A percentile compares a stretch with the other conserved stretches of the same genome.
Conservation (phyloP, 352 stramenopile species). For the Phytophthora foliorum region DNA sequence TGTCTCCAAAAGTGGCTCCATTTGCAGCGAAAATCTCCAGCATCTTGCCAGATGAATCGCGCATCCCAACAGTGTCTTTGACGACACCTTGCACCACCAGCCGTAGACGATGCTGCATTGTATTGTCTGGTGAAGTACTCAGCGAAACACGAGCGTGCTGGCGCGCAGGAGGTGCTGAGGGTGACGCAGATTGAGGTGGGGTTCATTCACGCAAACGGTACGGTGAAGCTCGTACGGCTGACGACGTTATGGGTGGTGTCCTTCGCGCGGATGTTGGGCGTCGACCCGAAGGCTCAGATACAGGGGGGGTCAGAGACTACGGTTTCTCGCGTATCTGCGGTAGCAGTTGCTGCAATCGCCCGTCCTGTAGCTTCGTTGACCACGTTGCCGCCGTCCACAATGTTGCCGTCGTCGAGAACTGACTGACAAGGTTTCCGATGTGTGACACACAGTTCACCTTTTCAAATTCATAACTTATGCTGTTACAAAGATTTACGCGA, state of each 20-base stretch:
- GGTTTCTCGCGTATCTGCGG: no score
- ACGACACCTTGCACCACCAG: constrained; percentile 1
- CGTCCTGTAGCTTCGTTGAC: no score
- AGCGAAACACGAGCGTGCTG: background rate
- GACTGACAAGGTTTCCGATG: no score
- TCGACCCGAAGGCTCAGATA: no score
- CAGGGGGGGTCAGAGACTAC: no score
- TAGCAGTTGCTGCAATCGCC: no score
- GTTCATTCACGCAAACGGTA: constrained; percentile 1
- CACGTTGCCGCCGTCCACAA: no score
- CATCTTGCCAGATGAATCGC: background rate
- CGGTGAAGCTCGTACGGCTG: background rate
- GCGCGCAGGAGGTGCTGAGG: background rate
- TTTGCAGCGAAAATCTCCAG: constrained; percentile 11
- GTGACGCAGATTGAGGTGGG: background rate
- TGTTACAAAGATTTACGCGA: no score
- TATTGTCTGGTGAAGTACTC: background rate
- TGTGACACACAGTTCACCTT: no score
- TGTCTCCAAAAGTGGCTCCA: constrained; percentile 1
- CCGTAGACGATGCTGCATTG: background rate
- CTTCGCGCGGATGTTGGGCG: background rate
- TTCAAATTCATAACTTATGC: no score
- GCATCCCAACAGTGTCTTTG: constrained; percentile 2
- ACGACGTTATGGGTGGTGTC: background rate
- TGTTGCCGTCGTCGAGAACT: no score